Conservation (phyloP, 2,329 filamentous ascomycete genomes). For the Didymella exigua region DNA sequence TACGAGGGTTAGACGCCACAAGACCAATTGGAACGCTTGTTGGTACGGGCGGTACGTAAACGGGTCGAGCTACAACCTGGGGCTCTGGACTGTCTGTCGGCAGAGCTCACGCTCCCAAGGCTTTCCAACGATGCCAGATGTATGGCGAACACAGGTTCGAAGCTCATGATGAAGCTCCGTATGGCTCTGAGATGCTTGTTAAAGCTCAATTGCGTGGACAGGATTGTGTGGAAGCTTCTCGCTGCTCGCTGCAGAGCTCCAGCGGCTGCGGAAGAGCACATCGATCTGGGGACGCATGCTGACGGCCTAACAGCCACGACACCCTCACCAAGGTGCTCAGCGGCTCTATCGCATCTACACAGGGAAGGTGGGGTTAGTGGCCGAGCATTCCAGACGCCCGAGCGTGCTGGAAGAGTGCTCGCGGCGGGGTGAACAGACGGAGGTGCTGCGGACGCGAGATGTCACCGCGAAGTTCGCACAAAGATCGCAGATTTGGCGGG, state of each 20-base stretch:
- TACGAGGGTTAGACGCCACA: conserved; percentile 5
- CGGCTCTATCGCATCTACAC: conserved; percentile 4
- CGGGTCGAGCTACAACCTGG: conserved; percentile 14
- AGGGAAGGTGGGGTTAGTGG: conserved; percentile 15
- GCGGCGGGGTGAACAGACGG: conserved; percentile 8
- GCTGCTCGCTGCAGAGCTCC: background rate
- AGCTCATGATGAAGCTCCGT: background rate
- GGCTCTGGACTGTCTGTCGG: conserved; percentile 15
- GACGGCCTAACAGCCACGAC: conserved; percentile 8
- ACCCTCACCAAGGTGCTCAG: conserved; percentile 8
- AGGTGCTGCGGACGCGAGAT: conserved; percentile 17
- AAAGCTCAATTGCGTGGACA: background rate
- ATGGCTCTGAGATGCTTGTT: background rate
- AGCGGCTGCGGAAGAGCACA: background rate
- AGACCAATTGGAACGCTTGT: conserved; percentile 19
- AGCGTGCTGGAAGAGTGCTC: background rate
- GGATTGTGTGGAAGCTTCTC: background rate
- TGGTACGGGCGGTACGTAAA: conserved; percentile 28
- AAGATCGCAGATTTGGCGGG: conserved; percentile 10
- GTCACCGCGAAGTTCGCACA: conserved; percentile 15
- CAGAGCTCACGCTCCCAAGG: conserved; percentile 22
- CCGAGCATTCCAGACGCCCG: conserved; percentile 16
- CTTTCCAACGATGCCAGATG: conserved; percentile 20
- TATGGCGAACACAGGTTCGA: conserved; percentile 6
- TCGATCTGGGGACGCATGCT: conserved; percentile 11